A percentile compares a stretch with the other conserved stretches of the same genome.
Evolutionary conservation across 768 basidiomycete species (phyloP).

Genomic region (Ephemerocybe angulata): DNA sequence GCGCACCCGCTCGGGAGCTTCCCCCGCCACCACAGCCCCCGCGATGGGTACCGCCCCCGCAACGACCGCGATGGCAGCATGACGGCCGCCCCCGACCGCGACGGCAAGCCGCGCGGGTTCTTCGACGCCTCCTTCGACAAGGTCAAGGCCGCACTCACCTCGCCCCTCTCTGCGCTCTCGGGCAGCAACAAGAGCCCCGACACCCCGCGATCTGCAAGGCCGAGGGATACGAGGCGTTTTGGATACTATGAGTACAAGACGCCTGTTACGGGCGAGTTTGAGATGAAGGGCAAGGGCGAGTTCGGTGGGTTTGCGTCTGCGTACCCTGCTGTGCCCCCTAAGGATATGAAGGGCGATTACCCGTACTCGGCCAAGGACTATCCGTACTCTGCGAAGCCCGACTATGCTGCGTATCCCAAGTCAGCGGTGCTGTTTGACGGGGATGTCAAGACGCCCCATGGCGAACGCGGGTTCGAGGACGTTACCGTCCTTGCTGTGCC

Average conservation of each 20-base stretch:
- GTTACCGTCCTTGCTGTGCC: not conserved
- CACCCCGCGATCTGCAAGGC: not conserved
- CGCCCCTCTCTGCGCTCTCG: not conserved
- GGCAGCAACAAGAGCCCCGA: not conserved
- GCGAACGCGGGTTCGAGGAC: not conserved
- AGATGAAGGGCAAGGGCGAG: not conserved
- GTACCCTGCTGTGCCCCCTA: too few relatives aligned
- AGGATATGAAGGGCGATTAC: too few relatives aligned
- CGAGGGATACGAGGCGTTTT: slow-evolving; percentile 2
- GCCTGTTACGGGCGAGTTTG: slow-evolving; percentile 2
- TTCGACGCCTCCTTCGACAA: slow-evolving; percentile 5
- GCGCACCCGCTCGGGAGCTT: slow-evolving; percentile 7
- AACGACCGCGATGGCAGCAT: not conserved
- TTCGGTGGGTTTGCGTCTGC: not conserved
- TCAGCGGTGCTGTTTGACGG: not conserved
- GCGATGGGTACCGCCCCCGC: not conserved
- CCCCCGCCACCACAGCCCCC: slow-evolving; percentile 1
- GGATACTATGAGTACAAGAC: slow-evolving; percentile 11
- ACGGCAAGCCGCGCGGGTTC: not conserved
- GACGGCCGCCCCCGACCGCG: not conserved
- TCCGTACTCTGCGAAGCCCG: too few relatives aligned
- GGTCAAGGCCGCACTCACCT: slow-evolving; percentile 2
- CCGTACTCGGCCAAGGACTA: too few relatives aligned
- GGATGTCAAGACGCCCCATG: not conserved
- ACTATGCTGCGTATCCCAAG: not conserved